A percentile compares a stretch with the other conserved stretches of the same genome.
These are phyloP conservation scores for Magnaporthiopsis incrustans DNA, from an alignment of 2,329 filamentous ascomycete species.

Conservation along the genomic window DNA sequence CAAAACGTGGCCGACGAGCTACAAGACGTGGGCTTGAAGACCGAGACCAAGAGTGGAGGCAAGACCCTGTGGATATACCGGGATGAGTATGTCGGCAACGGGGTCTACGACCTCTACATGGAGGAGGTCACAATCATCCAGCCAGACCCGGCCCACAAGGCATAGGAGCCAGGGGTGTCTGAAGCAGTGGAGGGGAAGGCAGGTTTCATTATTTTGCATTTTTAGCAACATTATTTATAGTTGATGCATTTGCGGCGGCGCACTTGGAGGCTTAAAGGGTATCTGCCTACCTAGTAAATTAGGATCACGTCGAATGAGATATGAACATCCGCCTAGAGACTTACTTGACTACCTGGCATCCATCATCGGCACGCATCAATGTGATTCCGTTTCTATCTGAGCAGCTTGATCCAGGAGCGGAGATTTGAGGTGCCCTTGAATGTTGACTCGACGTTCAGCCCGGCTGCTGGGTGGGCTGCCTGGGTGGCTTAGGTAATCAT, in stretches of 20 bases:
- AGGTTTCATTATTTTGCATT: neutral
- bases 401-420: too few relatives aligned
- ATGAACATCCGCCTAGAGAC: neutral
- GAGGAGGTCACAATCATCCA: neutral
- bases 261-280: neutral
- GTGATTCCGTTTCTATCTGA: too few relatives aligned
- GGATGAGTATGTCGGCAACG: neutral
- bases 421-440: neutral
- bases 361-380: neutral
- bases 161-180: neutral
- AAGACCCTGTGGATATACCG: constrained; percentile 7
- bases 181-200: neutral
- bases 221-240: neutral
- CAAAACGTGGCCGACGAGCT: constrained; percentile 20
- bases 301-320: neutral
- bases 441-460: neutral
- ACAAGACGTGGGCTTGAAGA: constrained; percentile 28
- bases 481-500: neutral
- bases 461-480: too few relatives aligned
- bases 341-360: neutral
- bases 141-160: neutral
- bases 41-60: neutral
- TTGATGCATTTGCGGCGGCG: neutral
- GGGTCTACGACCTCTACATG: constrained; percentile 8
- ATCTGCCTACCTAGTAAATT: neutral